Conservation (phyloP, 176 grass and related monocot genomes). For the Ensete glaucum region DNA sequence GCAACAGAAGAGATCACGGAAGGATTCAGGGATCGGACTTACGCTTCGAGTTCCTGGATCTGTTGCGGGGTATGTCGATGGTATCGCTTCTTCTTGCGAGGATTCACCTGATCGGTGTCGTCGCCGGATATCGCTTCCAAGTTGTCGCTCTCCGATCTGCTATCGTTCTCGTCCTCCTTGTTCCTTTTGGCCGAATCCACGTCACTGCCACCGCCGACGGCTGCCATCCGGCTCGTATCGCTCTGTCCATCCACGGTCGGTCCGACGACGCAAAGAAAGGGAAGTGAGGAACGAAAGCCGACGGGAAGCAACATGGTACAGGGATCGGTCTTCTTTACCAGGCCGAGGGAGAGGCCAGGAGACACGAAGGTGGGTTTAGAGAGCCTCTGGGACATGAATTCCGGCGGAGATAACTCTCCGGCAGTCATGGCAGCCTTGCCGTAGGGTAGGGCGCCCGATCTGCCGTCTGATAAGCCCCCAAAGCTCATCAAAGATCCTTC, state of each 20-base stretch:
- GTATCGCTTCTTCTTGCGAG: slow-evolving; percentile 79
- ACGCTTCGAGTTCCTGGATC: slow-evolving; percentile 96
- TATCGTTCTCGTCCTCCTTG: slow-evolving; percentile 88
- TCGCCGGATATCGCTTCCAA: slow-evolving; percentile 68
- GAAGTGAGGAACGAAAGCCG: not conserved
- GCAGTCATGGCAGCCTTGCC: slow-evolving; percentile 17
- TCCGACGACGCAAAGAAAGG: slow-evolving; percentile 22
- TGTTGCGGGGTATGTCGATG: slow-evolving; percentile 97
- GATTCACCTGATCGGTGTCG: slow-evolving; percentile 63
- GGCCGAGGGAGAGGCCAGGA: slow-evolving; percentile 71
- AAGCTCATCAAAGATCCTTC: slow-evolving; percentile 52
- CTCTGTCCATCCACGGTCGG: slow-evolving; percentile 48
- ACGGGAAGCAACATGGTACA: not conserved
- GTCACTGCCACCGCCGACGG: slow-evolving; percentile 31
- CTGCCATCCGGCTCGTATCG: slow-evolving; percentile 27
- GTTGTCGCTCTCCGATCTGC: slow-evolving; percentile 91
- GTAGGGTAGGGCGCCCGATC: slow-evolving; percentile 65
- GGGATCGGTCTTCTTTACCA: slow-evolving; percentile 32
- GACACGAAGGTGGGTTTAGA: slow-evolving; percentile 28
- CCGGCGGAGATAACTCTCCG: slow-evolving; percentile 32
- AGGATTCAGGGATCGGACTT: slow-evolving; percentile 11
- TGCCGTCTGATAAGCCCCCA: slow-evolving; percentile 78
- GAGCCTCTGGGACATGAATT: slow-evolving; percentile 24
- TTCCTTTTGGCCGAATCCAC: slow-evolving; percentile 52
- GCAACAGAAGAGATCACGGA: not conserved